These are phyloP conservation scores for Erythrobasidium hasegawianum DNA, from an alignment of 1,284 basidiomycete species.

Conservation along the genomic window DNA sequence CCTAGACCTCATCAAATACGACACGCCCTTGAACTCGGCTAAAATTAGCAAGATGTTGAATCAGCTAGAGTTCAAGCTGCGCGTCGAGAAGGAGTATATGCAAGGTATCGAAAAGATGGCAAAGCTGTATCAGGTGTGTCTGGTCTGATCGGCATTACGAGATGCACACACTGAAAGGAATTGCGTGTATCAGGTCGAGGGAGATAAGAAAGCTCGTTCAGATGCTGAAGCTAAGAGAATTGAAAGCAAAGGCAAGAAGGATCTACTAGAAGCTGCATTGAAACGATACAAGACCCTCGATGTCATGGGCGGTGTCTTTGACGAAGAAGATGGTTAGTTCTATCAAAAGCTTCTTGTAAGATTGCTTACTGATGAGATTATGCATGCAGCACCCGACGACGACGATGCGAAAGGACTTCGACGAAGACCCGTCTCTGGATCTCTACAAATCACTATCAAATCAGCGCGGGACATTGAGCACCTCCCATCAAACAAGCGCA, in stretches of 20 bases:
- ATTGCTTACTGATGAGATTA: neutral
- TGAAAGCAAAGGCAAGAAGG: constrained; percentile 94
- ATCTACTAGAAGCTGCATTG: constrained; percentile 82
- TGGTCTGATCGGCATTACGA: constrained; percentile 20
- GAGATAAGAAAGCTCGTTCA: constrained; percentile 84
- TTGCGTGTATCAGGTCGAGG: constrained; percentile 86
- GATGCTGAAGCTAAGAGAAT: constrained; percentile 87
- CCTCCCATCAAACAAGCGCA: constrained; percentile 64
- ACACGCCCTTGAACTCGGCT: constrained; percentile 90
- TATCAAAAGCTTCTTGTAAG: constrained; percentile 15
- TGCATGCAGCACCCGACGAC: constrained; percentile 37
- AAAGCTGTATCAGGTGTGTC: constrained; percentile 45
- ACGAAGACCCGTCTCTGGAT: constrained; percentile 89
- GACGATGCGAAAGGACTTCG: constrained; percentile 83
- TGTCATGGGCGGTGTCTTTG: constrained; percentile 81
- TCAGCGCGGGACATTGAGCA: constrained; percentile 93
- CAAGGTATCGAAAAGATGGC: constrained; percentile 99
- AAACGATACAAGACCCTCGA: constrained; percentile 95
- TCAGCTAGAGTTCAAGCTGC: constrained; percentile 98
- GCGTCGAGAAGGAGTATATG: constrained; percentile 98
- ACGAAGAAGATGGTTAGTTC: constrained; percentile 64
- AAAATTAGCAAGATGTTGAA: constrained; percentile 98
- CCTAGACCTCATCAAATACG: constrained; percentile 88
- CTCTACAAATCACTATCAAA: constrained; percentile 81
- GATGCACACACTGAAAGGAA: constrained; percentile 17